A percentile compares a stretch with the other conserved stretches of the same genome.
Evolutionary conservation across 192 early-diverging fungal species (phyloP).

Genomic region (Funneliformis mosseae): DNA sequence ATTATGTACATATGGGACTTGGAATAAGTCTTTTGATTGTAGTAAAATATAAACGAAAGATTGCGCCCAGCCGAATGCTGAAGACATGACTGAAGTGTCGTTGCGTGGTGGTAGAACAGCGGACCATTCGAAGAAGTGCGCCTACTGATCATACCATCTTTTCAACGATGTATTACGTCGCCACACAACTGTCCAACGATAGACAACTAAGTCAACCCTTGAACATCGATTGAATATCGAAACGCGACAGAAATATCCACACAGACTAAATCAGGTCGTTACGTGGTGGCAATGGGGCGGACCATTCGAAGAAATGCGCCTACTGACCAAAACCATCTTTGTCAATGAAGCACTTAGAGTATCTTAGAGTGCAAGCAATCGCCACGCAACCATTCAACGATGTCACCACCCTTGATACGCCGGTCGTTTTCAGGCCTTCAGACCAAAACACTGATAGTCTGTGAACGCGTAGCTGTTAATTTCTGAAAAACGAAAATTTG

Average conservation of each 20-base stretch:
- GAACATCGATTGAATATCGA: neutral
- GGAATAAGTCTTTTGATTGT: no score
- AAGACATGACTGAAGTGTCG: constrained; percentile 8
- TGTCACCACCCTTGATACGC: constrained; percentile 18
- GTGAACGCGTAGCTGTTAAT: neutral
- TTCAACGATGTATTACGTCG: no score
- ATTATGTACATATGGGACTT: no score
- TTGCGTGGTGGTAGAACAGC: constrained; percentile 1
- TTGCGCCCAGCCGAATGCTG: neutral
- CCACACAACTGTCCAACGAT: no score
- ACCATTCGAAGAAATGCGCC: neutral
- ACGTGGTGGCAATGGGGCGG: constrained; percentile 17
- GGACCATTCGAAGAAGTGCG: neutral
- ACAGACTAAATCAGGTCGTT: constrained; percentile 18
- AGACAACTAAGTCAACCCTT: neutral
- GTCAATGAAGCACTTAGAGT: constrained; percentile 5
- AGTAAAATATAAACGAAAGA: no score
- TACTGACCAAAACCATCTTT: constrained; percentile 21
- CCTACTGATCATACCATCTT: no score
- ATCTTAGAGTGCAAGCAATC: no score
- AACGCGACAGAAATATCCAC: constrained; percentile 10
- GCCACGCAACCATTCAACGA: constrained; percentile 23
- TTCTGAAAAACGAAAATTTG: no score
- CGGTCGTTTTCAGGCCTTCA: no score
- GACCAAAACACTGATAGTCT: constrained; percentile 12